Evolutionary conservation across 1,284 basidiomycete species (phyloP).

Genomic region (Hymenochaete sp.): DNA sequence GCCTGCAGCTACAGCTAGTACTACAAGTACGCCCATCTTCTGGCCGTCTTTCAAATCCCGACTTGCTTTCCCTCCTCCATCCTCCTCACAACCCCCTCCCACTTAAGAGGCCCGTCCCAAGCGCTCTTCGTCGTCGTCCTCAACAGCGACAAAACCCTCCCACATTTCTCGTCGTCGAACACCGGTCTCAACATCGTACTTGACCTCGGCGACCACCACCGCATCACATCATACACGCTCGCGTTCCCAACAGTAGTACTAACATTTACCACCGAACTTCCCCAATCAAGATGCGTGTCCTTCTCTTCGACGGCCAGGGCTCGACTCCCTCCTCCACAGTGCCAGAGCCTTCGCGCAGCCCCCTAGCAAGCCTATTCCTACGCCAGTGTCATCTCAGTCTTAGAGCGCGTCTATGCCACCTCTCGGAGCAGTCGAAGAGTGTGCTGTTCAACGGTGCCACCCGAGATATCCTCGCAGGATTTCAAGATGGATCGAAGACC

Average conservation of each 20-base stretch:
- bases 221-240: too few relatives aligned
- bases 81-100: too few relatives aligned
- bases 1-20: too few relatives aligned
- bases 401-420: conserved; percentile 2
- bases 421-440: background rate
- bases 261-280: background rate
- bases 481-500: conserved; percentile 4
- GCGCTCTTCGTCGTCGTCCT: too few relatives aligned
- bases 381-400: conserved; percentile 5
- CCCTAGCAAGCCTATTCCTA: conserved; percentile 11
- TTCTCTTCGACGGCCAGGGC: conserved; percentile 18
- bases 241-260: background rate
- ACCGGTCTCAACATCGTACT: too few relatives aligned
- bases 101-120: too few relatives aligned
- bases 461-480: conserved; percentile 1
- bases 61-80: too few relatives aligned
- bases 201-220: too few relatives aligned
- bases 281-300: conserved; percentile 14
- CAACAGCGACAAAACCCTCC: too few relatives aligned
- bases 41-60: too few relatives aligned
- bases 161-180: too few relatives aligned
- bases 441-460: conserved; percentile 10
- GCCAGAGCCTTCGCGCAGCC: background rate
- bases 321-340: conserved; percentile 3
- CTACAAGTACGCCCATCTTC: too few relatives aligned